Percentiles rank a stretch among this genome's conserved stretches.
These are phyloP conservation scores for Epithemia pelagica DNA, from an alignment of 108 stramenopile species.

Conservation along the genomic window DNA sequence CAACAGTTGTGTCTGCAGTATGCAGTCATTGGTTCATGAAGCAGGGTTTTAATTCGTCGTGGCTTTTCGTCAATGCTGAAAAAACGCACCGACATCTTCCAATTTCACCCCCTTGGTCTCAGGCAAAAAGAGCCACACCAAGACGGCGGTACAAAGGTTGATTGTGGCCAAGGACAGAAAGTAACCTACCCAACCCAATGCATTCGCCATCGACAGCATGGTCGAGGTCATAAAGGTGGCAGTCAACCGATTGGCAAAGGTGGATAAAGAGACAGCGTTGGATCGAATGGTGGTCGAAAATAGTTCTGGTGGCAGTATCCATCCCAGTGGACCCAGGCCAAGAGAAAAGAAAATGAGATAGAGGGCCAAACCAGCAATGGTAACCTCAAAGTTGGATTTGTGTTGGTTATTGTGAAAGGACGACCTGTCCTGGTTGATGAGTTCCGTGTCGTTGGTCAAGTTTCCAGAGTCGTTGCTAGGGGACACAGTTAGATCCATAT, in stretches of 20 bases:
- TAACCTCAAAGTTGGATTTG: conserved; percentile 9
- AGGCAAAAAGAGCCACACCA: conserved; percentile 45
- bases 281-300: conserved; percentile 56
- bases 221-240: conserved; percentile 55
- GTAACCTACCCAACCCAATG: conserved; percentile 48
- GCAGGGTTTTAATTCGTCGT: too few species aligned
- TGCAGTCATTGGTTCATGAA: too few species aligned
- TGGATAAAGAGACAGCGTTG: conserved; percentile 67
- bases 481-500: neutral
- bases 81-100: conserved; percentile 56
- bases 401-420: neutral
- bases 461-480: neutral
- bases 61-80: conserved; percentile 10
- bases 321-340: conserved; percentile 56
- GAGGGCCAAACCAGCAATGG: conserved; percentile 25
- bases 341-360: conserved; percentile 58
- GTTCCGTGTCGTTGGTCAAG: conserved; percentile 9
- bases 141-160: conserved; percentile 29
- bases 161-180: conserved; percentile 37
- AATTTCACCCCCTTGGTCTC: conserved; percentile 56
- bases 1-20: too few species aligned
- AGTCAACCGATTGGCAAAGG: conserved; percentile 54
- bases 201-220: conserved; percentile 44
- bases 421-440: neutral
- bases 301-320: conserved; percentile 61